Percentiles rank a stretch among this genome's conserved stretches.
These are phyloP conservation scores for Mycena vitilis DNA, from an alignment of 768 basidiomycete genomes.

Conservation along the genomic window DNA sequence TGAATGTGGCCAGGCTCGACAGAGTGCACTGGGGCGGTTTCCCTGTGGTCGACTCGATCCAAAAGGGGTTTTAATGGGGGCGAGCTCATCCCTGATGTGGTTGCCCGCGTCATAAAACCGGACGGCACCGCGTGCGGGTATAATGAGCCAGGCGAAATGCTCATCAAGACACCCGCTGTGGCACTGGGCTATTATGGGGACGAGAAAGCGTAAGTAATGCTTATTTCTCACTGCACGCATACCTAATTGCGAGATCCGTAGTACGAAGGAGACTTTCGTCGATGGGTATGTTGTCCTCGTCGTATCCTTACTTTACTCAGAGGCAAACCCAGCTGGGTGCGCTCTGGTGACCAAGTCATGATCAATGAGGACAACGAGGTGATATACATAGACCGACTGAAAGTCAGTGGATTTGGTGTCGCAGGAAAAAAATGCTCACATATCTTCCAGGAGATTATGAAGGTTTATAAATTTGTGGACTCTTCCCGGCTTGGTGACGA, in stretches of 20 bases:
- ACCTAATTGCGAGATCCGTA: not conserved
- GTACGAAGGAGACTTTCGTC: conserved; percentile 17
- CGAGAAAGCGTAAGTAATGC: conserved; percentile 51
- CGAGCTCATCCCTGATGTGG: conserved; percentile 54
- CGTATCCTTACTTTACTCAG: not conserved
- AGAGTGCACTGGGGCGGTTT: conserved; percentile 54
- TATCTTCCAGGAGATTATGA: conserved; percentile 20
- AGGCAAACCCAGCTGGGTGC: conserved; percentile 49
- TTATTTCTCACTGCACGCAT: not conserved
- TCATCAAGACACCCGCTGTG: conserved; percentile 49
- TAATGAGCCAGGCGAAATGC: conserved; percentile 56
- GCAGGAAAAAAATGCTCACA: too few species aligned
- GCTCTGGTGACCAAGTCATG: conserved; percentile 60
- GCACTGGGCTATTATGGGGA: conserved; percentile 55
- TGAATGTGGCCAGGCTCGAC: conserved; percentile 51
- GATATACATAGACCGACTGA: conserved; percentile 65
- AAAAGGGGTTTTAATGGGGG: conserved; percentile 52
- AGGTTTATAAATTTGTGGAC: not conserved
- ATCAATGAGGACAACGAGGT: conserved; percentile 59
- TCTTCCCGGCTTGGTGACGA: conserved; percentile 13
- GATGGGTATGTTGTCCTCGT: conserved; percentile 5
- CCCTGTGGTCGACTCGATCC: conserved; percentile 39
- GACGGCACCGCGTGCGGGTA: conserved; percentile 55
- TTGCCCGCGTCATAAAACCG: conserved; percentile 52
- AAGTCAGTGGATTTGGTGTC: conserved; percentile 42